Percentiles rank a stretch among this genome's conserved stretches.
Evolutionary conservation across 371 early-diverging fungal genomes (phyloP).

Genomic region (Nosema muscidifuracis): DNA sequence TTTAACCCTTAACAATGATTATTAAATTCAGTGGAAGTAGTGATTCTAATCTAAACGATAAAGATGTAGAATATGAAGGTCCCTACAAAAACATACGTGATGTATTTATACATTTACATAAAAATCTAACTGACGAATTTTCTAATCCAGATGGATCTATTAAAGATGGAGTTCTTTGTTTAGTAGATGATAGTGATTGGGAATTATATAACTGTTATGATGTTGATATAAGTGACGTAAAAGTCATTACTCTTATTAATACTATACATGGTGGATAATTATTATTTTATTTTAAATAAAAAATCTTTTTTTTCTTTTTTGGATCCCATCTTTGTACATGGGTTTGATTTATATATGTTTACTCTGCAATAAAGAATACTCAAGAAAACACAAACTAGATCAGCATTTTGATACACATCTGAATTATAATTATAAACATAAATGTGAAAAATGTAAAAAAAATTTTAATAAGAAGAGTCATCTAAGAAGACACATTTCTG

Average conservation of each 20-base stretch:
- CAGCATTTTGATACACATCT: neutral
- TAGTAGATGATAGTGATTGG: constrained; percentile 44
- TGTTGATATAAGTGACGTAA: neutral
- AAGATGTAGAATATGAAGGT: neutral
- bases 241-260: constrained; percentile 35
- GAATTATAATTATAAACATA: neutral
- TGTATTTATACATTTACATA: constrained; percentile 21
- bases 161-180: constrained; percentile 34
- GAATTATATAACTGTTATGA: constrained; percentile 30
- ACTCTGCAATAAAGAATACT: neutral
- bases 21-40: constrained; percentile 37
- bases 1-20: constrained; percentile 24
- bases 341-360: neutral
- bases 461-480: constrained; percentile 13
- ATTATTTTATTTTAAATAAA: neutral
- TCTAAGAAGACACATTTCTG: neutral
- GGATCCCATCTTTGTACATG: neutral
- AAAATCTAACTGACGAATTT: constrained; percentile 14
- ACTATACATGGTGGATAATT: constrained; percentile 50
- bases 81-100: constrained; percentile 9
- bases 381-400: neutral
- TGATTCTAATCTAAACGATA: constrained; percentile 20
- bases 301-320: neutral
- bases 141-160: constrained; percentile 19
- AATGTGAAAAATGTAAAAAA: constrained; percentile 11